phyloP scores from a whole-genome alignment of 208 protist species.

The Leishmania tropica region DNA sequence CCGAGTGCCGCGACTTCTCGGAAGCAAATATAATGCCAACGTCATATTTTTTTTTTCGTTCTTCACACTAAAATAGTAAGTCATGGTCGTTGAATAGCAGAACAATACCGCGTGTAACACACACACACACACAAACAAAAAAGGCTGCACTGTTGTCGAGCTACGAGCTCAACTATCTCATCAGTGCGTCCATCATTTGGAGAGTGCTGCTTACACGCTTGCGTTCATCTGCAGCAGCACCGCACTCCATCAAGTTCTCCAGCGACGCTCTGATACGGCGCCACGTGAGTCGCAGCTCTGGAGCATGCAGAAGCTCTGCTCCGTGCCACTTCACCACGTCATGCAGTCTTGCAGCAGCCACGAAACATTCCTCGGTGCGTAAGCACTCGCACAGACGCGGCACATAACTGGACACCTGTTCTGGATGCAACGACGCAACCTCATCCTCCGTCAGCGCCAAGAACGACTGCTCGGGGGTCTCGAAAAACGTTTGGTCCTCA shows the following conservation, averaged over 20 bases:
- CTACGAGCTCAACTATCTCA: neutral
- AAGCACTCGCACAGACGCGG: slow-evolving; percentile 9
- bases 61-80: neutral
- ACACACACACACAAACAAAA: neutral
- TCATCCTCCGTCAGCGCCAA: slow-evolving; percentile 9
- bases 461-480: neutral
- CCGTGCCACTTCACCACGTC: slow-evolving; percentile 3
- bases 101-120: neutral
- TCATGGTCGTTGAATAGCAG: neutral
- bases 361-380: slow-evolving; percentile 1
- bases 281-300: slow-evolving; percentile 20
- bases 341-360: neutral
- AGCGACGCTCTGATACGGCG: slow-evolving; percentile 15
- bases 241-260: slow-evolving; percentile 12
- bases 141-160: neutral
- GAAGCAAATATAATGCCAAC: neutral
- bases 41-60: neutral
- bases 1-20: too few species aligned
- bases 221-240: neutral
- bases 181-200: neutral
- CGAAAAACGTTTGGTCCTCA: neutral
- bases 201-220: neutral
- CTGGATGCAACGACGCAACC: slow-evolving; percentile 1
- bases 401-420: neutral
- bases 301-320: neutral